Conservation (phyloP, 2,329 filamentous ascomycete species). For the Lecanicillium sp. region DNA sequence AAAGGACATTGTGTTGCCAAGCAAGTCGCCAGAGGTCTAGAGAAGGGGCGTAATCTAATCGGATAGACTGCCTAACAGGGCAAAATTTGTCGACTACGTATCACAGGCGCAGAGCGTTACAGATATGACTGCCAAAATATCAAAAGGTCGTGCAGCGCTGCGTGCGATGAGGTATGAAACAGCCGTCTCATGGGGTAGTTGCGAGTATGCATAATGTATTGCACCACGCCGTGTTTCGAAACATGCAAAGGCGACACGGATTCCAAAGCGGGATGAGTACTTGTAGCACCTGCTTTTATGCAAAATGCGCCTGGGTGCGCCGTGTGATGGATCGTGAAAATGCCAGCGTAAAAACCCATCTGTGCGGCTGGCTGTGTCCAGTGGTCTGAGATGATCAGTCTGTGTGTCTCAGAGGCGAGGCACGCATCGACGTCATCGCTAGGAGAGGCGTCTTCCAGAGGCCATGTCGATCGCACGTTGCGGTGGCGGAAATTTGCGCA, state of each 20-base stretch:
- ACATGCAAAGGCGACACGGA: not conserved
- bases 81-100: not conserved
- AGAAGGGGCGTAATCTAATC: no score
- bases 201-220: not conserved
- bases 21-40: not conserved
- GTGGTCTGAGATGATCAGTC: no score
- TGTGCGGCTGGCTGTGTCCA: no score
- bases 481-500: not conserved
- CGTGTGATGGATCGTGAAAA: no score
- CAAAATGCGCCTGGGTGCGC: no score
- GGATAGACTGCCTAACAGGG: no score
- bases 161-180: not conserved
- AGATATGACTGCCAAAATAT: not conserved
- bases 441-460: not conserved
- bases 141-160: not conserved
- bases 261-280: no score
- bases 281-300: not conserved
- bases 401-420: slow-evolving; percentile 8
- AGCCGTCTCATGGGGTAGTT: not conserved
- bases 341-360: no score
- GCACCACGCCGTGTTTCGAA: not conserved
- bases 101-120: not conserved
- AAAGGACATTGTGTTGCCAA: slow-evolving; percentile 26
- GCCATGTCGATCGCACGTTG: not conserved
- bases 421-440: not conserved